Evolutionary conservation across 495 filamentous ascomycete species (phyloP).

Genomic region (Hamigera avellanea): DNA sequence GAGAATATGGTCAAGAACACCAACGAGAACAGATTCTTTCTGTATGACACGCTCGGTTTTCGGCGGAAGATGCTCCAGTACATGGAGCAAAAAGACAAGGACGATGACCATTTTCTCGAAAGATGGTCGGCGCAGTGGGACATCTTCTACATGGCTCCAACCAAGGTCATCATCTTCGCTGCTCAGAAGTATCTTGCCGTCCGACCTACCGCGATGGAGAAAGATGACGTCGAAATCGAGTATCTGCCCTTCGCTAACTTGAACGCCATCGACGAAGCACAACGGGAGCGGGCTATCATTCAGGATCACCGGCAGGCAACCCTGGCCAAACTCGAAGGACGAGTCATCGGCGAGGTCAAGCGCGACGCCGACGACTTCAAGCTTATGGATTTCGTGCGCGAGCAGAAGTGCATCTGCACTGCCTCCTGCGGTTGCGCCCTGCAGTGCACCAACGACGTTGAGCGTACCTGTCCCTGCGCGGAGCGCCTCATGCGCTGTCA

Average conservation of each 20-base stretch:
- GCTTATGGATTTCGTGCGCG: slow-evolving; percentile 14
- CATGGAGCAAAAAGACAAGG: too few species aligned
- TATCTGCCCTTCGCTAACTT: slow-evolving; percentile 18
- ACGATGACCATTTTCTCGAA: slow-evolving; percentile 6
- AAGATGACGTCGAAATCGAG: slow-evolving; percentile 6
- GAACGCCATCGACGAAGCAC: slow-evolving; percentile 3
- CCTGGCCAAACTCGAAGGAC: slow-evolving; percentile 21
- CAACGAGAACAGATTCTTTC: not conserved
- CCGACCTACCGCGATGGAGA: slow-evolving; percentile 6
- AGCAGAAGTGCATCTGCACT: slow-evolving; percentile 25
- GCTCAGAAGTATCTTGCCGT: slow-evolving; percentile 26
- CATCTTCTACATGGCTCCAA: slow-evolving; percentile 15
- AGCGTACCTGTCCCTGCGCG: slow-evolving; percentile 23
- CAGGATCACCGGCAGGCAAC: slow-evolving; percentile 19
- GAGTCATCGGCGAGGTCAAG: slow-evolving; percentile 22
- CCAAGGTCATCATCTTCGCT: slow-evolving; percentile 14
- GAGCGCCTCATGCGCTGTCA: slow-evolving; percentile 21
- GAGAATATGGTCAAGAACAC: slow-evolving; percentile 8
- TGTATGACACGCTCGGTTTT: slow-evolving; percentile 22
- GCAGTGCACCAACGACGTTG: slow-evolving; percentile 18
- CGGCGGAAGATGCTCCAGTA: slow-evolving; percentile 10
- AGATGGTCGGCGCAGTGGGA: slow-evolving; percentile 21
- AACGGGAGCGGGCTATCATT: slow-evolving; percentile 16
- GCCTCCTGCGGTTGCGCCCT: slow-evolving; percentile 19
- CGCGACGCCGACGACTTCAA: slow-evolving; percentile 10